These are phyloP conservation scores for Penicillium sp. DNA, from an alignment of 2,329 filamentous ascomycete genomes.

Conservation along the genomic window DNA sequence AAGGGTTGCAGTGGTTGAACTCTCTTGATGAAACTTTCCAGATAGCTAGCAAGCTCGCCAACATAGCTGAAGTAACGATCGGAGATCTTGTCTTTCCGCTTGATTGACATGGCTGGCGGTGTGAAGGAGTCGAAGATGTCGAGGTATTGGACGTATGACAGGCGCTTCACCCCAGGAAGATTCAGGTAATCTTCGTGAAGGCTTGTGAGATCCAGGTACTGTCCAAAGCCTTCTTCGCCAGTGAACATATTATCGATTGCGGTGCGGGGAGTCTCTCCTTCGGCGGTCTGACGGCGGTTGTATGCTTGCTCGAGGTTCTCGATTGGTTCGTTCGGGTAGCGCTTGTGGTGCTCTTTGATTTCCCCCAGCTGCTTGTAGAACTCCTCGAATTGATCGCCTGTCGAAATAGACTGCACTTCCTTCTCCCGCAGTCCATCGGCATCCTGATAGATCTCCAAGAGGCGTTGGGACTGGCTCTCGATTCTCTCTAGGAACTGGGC, in stretches of 20 bases:
- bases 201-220: constrained; percentile 83
- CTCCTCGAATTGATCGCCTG: constrained; percentile 82
- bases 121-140: constrained; percentile 86
- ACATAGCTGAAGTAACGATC: constrained; percentile 93
- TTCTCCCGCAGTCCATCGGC: constrained; percentile 67
- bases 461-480: constrained; percentile 76
- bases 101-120: constrained; percentile 70
- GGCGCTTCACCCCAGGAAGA: constrained; percentile 77
- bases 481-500: constrained; percentile 83
- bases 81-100: constrained; percentile 79
- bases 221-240: constrained; percentile 89
- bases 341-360: constrained; percentile 83
- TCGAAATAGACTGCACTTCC: constrained; percentile 81
- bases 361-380: constrained; percentile 83
- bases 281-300: constrained; percentile 66
- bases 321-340: constrained; percentile 90
- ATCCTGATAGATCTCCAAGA: constrained; percentile 83
- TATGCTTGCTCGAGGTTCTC: constrained; percentile 95
- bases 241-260: constrained; percentile 91
- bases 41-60: constrained; percentile 73
- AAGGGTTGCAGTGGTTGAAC: constrained; percentile 84
- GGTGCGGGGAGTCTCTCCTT: constrained; percentile 62
- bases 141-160: constrained; percentile 90
- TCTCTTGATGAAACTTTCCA: constrained; percentile 83
- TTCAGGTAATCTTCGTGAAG: constrained; percentile 90